These are phyloP conservation scores for Verruconis gallopava DNA, from an alignment of 2,329 filamentous ascomycete species.

Conservation along the genomic window DNA sequence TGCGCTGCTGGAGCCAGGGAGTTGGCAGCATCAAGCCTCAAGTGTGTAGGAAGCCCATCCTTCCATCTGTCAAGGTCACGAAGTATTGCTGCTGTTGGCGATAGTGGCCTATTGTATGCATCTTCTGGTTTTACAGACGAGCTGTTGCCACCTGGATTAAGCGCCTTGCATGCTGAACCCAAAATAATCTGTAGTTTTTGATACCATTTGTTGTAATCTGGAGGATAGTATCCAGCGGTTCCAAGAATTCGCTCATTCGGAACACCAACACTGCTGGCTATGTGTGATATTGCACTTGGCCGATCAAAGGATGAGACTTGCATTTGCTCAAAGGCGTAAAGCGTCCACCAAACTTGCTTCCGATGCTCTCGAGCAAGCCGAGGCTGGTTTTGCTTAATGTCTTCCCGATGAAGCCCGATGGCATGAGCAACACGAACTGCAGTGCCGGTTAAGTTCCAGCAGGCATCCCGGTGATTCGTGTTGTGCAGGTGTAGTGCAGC, in stretches of 20 bases:
- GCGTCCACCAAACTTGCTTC: slow-evolving; percentile 23
- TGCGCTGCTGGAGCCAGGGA: slow-evolving; percentile 22
- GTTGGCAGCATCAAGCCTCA: slow-evolving; percentile 22
- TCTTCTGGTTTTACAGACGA: slow-evolving; percentile 19
- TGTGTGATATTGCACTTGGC: slow-evolving; percentile 30
- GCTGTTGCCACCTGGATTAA: slow-evolving; percentile 20
- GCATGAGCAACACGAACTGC: slow-evolving; percentile 32
- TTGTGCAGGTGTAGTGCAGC: slow-evolving; percentile 33
- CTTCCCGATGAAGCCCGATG: slow-evolving; percentile 32
- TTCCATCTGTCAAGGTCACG: slow-evolving; percentile 29
- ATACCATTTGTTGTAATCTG: slow-evolving; percentile 27
- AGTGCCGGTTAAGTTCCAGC: slow-evolving; percentile 32
- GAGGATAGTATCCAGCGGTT: slow-evolving; percentile 19
- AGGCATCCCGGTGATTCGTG: slow-evolving; percentile 31
- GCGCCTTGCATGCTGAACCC: slow-evolving; percentile 25
- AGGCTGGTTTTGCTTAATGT: slow-evolving; percentile 22
- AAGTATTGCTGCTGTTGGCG: slow-evolving; percentile 25
- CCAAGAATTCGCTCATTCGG: slow-evolving; percentile 26
- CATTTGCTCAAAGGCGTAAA: slow-evolving; percentile 26
- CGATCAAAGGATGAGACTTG: slow-evolving; percentile 32
- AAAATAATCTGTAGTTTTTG: slow-evolving; percentile 25
- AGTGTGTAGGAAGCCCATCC: slow-evolving; percentile 25
- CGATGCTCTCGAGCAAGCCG: slow-evolving; percentile 21
- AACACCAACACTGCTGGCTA: slow-evolving; percentile 21
- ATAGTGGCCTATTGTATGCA: slow-evolving; percentile 25